Evolutionary conservation across 331 rosid species (phyloP), one percentile per base, ranked within the genome.

Genomic region (Phaseolus coccineus): DNA sequence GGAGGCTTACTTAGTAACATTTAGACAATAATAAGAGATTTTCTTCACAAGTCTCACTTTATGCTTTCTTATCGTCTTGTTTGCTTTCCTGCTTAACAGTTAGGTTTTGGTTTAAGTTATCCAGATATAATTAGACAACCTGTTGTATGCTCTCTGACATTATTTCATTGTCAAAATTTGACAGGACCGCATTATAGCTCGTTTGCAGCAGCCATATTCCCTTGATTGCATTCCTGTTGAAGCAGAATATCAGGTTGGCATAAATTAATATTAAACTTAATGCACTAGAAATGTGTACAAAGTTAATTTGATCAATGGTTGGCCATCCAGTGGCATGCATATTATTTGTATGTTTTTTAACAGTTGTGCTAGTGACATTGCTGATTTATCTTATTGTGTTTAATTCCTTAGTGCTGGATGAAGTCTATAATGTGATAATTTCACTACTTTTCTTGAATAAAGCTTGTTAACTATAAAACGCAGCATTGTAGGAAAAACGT

Each of bases 171-270:
- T 67, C 65, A 44, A 58, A 77, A 69, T 59, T 77, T 85, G 79
- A 80, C 90, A 94, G 97, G 97, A 92, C 77, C 97, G 97, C 66
- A 94, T 92, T 42, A 90, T 94, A 79, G 93, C 97, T 82, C 97
- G 98, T 74, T 88, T 94, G 70, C 98, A 92, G 86, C 98, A 91
- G 76, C 98, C 98, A 12, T 94, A 94, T 85, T 92, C 97, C 65
- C 94, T 92, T 14, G 94, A 94, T 84, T 94, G 94, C 87, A 92
- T 94, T 83, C 97, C 96, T 24, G 97, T 94, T 16, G 98, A 94
- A 82, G 97, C 97, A 75, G 97, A 92, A 80, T 92, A 85, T 91
- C 98, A 94, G 97, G 98, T 94, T 77, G 52, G 86, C 33, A 48
- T 59, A 52, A 40, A 4, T 15, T 66, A 39, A 56, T 25, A 40